Conservation (phyloP, 1,139 yeast species). For the Debaryomycetaceae sp. region DNA sequence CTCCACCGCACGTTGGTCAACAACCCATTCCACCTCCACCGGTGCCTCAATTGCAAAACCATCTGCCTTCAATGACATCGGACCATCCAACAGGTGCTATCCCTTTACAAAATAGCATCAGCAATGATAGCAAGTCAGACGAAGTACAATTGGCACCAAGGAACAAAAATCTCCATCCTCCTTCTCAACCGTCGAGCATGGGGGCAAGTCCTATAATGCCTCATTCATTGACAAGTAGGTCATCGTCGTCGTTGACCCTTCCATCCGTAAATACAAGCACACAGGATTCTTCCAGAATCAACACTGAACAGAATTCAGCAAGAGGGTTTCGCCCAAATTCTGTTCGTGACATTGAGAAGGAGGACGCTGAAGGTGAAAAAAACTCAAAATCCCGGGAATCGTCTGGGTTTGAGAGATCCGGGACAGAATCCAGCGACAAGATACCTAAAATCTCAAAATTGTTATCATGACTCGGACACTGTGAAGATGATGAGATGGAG, state of each 20-base stretch:
- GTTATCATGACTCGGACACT: slow-evolving; percentile 14
- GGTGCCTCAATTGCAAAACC: slow-evolving; percentile 2
- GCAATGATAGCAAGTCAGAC: slow-evolving; percentile 1
- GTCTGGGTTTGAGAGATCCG: slow-evolving; percentile 3
- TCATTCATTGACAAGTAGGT: slow-evolving; percentile 5
- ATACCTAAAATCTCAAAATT: slow-evolving; percentile 32
- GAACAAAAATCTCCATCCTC: slow-evolving; percentile 1
- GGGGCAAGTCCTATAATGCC: slow-evolving; percentile 5
- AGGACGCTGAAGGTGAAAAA: neutral
- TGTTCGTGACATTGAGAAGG: neutral
- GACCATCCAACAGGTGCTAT: neutral
- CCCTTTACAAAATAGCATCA: neutral
- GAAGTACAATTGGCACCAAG: slow-evolving; percentile 4
- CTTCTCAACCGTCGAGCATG: slow-evolving; percentile 4
- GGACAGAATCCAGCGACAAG: slow-evolving; percentile 13
- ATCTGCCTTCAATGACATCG: slow-evolving; percentile 4
- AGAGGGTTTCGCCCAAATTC: neutral
- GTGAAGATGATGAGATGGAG: neutral
- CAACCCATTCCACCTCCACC: slow-evolving; percentile 4
- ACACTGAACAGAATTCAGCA: neutral
- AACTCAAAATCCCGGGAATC: slow-evolving; percentile 2
- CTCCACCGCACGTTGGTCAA: slow-evolving; percentile 3
- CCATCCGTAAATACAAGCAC: neutral
- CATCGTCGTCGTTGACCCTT: slow-evolving; percentile 6
- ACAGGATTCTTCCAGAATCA: neutral